Base-by-base conservation (phyloP, 2,329 filamentous ascomycete genomes). In the Thelonectria olida region DNA sequence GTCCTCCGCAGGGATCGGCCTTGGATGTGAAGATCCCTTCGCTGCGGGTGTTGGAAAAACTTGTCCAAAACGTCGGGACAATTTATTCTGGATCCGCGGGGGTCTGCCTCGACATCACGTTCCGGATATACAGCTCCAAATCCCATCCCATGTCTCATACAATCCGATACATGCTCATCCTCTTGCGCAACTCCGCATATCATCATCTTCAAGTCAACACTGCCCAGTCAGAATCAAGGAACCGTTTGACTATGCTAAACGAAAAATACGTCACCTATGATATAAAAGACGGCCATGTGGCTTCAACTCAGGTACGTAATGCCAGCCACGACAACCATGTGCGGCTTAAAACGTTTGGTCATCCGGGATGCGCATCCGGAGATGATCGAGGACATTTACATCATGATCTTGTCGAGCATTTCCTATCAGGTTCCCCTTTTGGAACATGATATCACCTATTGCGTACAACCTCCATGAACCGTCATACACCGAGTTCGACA, bases 31-130 rank as follows among this genome's bases (percentile, higher is more conserved):
- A 45, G 25, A 54, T 31, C 38, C 50, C 28, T 34, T 54, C 36
- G 5, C 39, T 42, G 39, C 13, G 15, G 15, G 13, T n/a, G 41
- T 45, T 22, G 22, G 22, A 25, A 25, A 25, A 27, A 47, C 23
- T 28, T 17, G 51, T 25, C 41, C 45, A 50, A 22, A 23, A 9
- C 8, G 20, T 23, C 51, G 51, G 45, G 23, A 34, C 34, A 51
- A 50, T 51, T 31, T 41, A 60, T 51, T 52, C 23, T 55, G 52
- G 57, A 52, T 47, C 58, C 45, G 23, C 34, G 28, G 28, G 27
- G 27, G 36, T 31, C 12, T 38, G 20, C 12, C 9, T 19, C 17
- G 3, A 7, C 17, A 39, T 39, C 8, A 17, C 23, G 4, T 20
- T 22, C 19, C 17, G 17, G n/a, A 19, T 22, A 19, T 19, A 42